Percentiles rank a stretch among this genome's conserved stretches.
phyloP scores from a whole-genome alignment of 176 grass and related monocot species.

The Hsuehochloa calcarea region DNA sequence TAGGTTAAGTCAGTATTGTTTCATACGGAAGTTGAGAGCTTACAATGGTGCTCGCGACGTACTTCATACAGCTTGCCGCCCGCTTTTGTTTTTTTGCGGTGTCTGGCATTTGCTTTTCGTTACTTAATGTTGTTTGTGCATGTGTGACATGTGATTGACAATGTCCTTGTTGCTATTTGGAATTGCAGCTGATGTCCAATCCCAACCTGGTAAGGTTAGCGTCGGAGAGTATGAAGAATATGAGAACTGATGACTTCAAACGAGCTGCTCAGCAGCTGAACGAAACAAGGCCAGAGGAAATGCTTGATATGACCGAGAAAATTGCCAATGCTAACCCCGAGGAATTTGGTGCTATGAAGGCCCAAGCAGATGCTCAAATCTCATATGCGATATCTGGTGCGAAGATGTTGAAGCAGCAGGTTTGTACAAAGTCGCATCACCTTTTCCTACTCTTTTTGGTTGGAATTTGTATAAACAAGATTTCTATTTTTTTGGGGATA shows the following conservation, averaged over 20 bases:
- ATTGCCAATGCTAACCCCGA: constrained; percentile 75
- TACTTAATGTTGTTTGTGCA: neutral
- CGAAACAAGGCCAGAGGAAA: constrained; percentile 74
- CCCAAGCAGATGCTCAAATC: constrained; percentile 76
- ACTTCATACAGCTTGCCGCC: neutral
- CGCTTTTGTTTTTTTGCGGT: neutral
- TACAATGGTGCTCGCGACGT: no score
- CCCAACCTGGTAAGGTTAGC: constrained; percentile 78
- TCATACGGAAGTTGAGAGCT: neutral
- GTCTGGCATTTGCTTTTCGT: neutral
- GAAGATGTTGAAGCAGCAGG: constrained; percentile 86
- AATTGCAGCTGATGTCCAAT: constrained; percentile 86
- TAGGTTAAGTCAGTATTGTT: neutral
- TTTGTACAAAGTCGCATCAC: constrained; percentile 16
- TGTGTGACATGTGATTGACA: neutral
- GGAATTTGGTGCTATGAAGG: constrained; percentile 87
- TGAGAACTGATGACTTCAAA: constrained; percentile 77
- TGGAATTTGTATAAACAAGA: neutral
- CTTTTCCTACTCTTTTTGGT: neutral
- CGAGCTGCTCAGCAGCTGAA: constrained; percentile 82
- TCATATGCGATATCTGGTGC: constrained; percentile 70
- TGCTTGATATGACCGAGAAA: constrained; percentile 79
- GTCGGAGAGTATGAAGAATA: constrained; percentile 90
- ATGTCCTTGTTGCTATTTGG: neutral
- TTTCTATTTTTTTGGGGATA: neutral